phyloP scores from a whole-genome alignment of 768 basidiomycete genomes.

The Multifurca ochricompacta region DNA sequence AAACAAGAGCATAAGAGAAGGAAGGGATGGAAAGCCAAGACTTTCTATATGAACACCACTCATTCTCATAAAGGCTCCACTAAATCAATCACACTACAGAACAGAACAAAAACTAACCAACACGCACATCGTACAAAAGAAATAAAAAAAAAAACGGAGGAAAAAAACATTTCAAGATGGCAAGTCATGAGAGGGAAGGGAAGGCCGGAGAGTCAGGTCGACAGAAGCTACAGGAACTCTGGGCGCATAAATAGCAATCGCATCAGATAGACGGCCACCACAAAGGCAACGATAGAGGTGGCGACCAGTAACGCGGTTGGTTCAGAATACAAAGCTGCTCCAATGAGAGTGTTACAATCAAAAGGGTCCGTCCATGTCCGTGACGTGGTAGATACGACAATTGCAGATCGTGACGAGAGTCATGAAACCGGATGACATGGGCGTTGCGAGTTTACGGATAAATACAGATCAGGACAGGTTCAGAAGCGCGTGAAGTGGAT shows the following conservation, averaged over 20 bases:
- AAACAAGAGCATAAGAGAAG: neutral
- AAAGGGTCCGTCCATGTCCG: slow-evolving; percentile 20
- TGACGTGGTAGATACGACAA: slow-evolving; percentile 23
- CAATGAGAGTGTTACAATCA: slow-evolving; percentile 17
- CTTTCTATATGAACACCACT: slow-evolving; percentile 5
- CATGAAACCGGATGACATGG: slow-evolving; percentile 19
- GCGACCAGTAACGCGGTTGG: slow-evolving; percentile 4
- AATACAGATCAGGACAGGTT: slow-evolving; percentile 4
- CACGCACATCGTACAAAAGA: slow-evolving; percentile 13
- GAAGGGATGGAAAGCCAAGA: neutral
- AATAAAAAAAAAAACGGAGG: slow-evolving; percentile 1
- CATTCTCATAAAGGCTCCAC: slow-evolving; percentile 2
- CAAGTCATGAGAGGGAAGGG: slow-evolving; percentile 8
- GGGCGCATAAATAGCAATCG: slow-evolving; percentile 13
- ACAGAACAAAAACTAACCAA: slow-evolving; percentile 9
- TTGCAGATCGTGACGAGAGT: slow-evolving; percentile 21
- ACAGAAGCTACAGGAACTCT: slow-evolving; percentile 16
- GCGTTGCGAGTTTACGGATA: slow-evolving; percentile 15
- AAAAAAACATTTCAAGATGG: neutral
- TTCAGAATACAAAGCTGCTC: slow-evolving; percentile 18
- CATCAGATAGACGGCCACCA: slow-evolving; percentile 8
- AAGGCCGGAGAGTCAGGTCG: slow-evolving; percentile 1
- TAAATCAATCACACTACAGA: neutral
- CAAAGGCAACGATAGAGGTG: neutral
- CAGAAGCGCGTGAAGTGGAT: slow-evolving; percentile 20